Percentiles rank a stretch among this genome's conserved stretches.
Evolutionary conservation across 176 grass and related monocot species (phyloP).

Genomic region (Zizania latifolia): DNA sequence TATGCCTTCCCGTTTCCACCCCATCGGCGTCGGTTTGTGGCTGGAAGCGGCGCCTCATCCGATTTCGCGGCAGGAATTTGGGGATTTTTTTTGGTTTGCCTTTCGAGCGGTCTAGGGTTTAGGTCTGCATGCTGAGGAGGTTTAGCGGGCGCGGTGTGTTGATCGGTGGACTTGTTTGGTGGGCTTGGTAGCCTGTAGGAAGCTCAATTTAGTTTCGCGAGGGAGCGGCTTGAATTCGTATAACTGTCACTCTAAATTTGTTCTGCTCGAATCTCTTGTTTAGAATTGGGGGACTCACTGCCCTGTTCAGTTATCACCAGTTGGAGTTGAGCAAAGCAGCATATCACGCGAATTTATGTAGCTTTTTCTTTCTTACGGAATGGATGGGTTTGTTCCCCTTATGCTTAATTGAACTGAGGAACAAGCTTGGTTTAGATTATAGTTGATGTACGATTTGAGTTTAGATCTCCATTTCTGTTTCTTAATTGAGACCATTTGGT

Average conservation of each 20-base stretch:
- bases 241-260: too few relatives aligned
- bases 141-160: background rate
- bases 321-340: background rate
- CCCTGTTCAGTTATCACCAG: too few relatives aligned
- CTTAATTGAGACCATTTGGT: slow-evolving; percentile 3
- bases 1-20: background rate
- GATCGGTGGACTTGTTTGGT: background rate
- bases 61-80: background rate
- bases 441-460: background rate
- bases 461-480: background rate
- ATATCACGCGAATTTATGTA: background rate
- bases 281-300: background rate
- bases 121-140: background rate
- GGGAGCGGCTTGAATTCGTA: background rate
- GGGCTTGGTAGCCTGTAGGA: background rate
- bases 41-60: background rate
- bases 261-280: too few relatives aligned
- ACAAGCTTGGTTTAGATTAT: too few relatives aligned
- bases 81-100: background rate
- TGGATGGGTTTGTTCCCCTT: background rate
- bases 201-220: background rate
- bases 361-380: background rate
- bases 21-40: too few relatives aligned
- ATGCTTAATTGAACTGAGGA: background rate
- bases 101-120: background rate